A percentile compares a stretch with the other conserved stretches of the same genome.
These are phyloP conservation scores for Alternaria sp. DNA, from an alignment of 2,329 filamentous ascomycete species.

Conservation along the genomic window DNA sequence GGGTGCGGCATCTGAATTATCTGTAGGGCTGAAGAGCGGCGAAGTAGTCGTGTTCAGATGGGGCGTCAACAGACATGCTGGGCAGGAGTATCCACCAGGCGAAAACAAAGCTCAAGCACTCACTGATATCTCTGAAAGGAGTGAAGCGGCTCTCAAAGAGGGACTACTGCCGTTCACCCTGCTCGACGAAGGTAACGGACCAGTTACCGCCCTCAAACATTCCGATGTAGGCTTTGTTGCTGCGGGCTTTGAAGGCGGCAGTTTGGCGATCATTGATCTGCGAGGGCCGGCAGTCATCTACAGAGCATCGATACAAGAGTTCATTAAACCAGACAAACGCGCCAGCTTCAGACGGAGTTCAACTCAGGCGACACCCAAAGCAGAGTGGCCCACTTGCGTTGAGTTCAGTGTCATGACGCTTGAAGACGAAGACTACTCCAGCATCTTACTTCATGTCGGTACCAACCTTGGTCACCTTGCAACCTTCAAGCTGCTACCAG, in stretches of 20 bases:
- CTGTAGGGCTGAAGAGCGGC: conserved; percentile 80
- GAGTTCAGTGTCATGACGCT: conserved; percentile 91
- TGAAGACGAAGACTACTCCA: conserved; percentile 94
- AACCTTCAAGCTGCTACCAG: conserved; percentile 89
- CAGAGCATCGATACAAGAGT: conserved; percentile 73
- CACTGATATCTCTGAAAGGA: conserved; percentile 75
- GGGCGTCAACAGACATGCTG: conserved; percentile 79
- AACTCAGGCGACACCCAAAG: conserved; percentile 55
- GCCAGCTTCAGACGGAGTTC: conserved; percentile 71
- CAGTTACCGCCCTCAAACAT: conserved; percentile 79
- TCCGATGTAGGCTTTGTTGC: conserved; percentile 95
- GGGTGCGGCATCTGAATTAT: conserved; percentile 82
- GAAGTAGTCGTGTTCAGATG: conserved; percentile 88
- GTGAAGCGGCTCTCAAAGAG: conserved; percentile 77
- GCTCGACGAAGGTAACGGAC: conserved; percentile 82
- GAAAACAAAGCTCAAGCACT: conserved; percentile 61
- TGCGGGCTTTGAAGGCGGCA: conserved; percentile 83
- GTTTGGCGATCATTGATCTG: conserved; percentile 83
- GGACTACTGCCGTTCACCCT: conserved; percentile 82
- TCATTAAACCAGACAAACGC: conserved; percentile 78
- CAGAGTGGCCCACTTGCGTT: conserved; percentile 80
- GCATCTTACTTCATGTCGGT: conserved; percentile 89
- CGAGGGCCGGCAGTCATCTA: conserved; percentile 87
- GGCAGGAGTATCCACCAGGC: conserved; percentile 67
- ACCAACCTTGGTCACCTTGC: conserved; percentile 83